phyloP scores from a whole-genome alignment of 345 rosid species.

The Corchorus capsularis region DNA sequence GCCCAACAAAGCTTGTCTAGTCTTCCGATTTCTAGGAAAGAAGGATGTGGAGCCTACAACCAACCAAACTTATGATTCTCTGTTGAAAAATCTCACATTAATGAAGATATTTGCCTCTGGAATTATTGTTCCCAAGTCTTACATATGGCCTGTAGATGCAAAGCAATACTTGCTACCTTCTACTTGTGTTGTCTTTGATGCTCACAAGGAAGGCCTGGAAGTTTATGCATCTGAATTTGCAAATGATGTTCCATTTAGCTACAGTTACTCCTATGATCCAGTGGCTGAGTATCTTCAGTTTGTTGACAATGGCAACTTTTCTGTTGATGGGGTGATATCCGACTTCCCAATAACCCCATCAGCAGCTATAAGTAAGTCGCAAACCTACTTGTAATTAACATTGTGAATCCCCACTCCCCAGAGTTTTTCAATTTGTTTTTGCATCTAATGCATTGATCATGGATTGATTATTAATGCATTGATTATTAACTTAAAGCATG shows the following conservation, averaged over 20 bases:
- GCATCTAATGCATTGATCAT: background rate
- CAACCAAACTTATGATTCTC: constrained; percentile 66
- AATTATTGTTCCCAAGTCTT: constrained; percentile 78
- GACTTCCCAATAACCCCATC: constrained; percentile 91
- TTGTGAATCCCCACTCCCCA: background rate
- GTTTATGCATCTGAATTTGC: constrained; percentile 79
- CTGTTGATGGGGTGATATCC: constrained; percentile 86
- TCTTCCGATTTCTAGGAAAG: constrained; percentile 61
- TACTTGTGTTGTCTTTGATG: constrained; percentile 68
- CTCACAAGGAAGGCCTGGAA: constrained; percentile 84
- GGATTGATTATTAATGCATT: background rate
- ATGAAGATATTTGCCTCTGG: constrained; percentile 96
- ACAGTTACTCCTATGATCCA: constrained; percentile 86
- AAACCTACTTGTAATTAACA: background rate
- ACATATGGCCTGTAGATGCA: constrained; percentile 66
- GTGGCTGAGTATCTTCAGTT: constrained; percentile 64
- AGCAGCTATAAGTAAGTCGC: constrained; percentile 57
- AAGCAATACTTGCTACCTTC: constrained; percentile 50
- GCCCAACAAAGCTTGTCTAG: constrained; percentile 58
- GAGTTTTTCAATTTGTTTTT: constrained; percentile 11
- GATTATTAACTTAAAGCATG: background rate
- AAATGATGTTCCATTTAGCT: constrained; percentile 69
- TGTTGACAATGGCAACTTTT: constrained; percentile 74
- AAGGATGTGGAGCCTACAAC: constrained; percentile 64
- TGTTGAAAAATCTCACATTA: constrained; percentile 59